phyloP scores from a whole-genome alignment of 495 filamentous ascomycete genomes.

The Pyrenula massariospora region DNA sequence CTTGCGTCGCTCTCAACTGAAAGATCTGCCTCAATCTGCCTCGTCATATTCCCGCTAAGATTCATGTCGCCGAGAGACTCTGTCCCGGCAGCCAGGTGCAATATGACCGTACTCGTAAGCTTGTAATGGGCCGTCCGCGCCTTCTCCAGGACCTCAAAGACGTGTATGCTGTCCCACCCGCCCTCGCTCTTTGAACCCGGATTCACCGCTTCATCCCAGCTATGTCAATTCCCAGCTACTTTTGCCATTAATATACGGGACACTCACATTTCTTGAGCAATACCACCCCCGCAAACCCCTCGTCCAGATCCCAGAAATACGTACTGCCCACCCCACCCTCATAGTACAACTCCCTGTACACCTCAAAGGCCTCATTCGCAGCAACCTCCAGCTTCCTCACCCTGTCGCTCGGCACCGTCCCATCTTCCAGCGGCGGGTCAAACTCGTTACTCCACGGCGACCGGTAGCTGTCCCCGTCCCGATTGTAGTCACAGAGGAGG shows the following conservation, averaged over 20 bases:
- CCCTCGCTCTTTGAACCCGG: constrained; percentile 63
- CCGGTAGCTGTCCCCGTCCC: constrained; percentile 92
- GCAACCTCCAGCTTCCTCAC: constrained; percentile 87
- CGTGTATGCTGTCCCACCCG: constrained; percentile 96
- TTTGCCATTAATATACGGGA: too few relatives aligned
- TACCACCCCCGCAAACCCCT: constrained; percentile 94
- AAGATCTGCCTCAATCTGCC: constrained; percentile 85
- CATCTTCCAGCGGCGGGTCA: constrained; percentile 72
- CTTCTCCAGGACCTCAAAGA: constrained; percentile 90
- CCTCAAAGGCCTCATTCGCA: constrained; percentile 92
- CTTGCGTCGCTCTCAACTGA: constrained; percentile 80
- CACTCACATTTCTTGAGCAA: constrained; percentile 81
- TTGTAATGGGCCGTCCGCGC: constrained; percentile 91
- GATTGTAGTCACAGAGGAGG: constrained; percentile 98
- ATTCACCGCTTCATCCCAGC: constrained; percentile 37
- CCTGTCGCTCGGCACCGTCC: constrained; percentile 69
- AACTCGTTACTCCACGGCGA: constrained; percentile 98
- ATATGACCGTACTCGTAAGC: constrained; percentile 91
- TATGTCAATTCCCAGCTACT: too few relatives aligned
- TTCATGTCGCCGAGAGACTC: constrained; percentile 79
- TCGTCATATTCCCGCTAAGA: constrained; percentile 92
- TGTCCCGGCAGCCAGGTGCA: constrained; percentile 64
- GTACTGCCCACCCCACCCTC: constrained; percentile 91
- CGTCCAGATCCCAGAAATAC: constrained; percentile 98
- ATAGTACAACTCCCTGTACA: constrained; percentile 96